Conservation (phyloP, 768 basidiomycete genomes). For the Phlebiopsis flavidoalba region DNA sequence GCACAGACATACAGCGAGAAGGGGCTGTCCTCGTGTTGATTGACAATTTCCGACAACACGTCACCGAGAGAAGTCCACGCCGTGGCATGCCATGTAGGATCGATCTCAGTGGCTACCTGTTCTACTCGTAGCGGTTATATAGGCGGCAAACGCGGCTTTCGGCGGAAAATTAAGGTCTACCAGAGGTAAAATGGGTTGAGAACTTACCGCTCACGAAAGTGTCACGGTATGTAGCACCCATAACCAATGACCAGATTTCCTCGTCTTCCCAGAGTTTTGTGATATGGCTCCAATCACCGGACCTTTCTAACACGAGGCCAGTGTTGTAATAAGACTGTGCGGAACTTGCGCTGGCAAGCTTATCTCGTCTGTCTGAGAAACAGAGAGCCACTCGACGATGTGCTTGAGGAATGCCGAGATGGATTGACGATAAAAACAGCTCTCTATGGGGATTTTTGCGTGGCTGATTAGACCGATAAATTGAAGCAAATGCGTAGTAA, state of each 20-base stretch:
- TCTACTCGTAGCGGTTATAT: conserved; percentile 28
- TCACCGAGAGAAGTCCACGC: conserved; percentile 53
- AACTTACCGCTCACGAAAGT: conserved; percentile 20
- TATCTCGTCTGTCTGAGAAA: no score
- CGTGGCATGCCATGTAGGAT: conserved; percentile 37
- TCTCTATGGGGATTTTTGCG: conserved; percentile 5
- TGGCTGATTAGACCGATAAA: conserved; percentile 35
- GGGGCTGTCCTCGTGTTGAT: background rate
- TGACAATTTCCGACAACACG: background rate
- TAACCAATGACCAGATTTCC: conserved; percentile 33
- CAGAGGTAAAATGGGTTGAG: background rate
- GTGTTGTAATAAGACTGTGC: conserved; percentile 32
- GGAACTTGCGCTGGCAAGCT: conserved; percentile 21
- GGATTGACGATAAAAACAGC: conserved; percentile 14
- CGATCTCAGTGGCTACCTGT: background rate
- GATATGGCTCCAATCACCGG: background rate
- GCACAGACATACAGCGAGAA: background rate
- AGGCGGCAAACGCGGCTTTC: conserved; percentile 44
- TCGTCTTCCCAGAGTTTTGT: conserved; percentile 24
- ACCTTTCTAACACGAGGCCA: conserved; percentile 21
- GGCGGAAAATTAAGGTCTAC: background rate
- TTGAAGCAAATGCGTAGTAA: conserved; percentile 15
- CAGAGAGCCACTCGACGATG: conserved; percentile 15
- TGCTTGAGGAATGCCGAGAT: conserved; percentile 20
- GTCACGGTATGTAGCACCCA: conserved; percentile 23